phyloP scores from a whole-genome alignment of 2,329 filamentous ascomycete species.

The Aspergillus flavus region DNA sequence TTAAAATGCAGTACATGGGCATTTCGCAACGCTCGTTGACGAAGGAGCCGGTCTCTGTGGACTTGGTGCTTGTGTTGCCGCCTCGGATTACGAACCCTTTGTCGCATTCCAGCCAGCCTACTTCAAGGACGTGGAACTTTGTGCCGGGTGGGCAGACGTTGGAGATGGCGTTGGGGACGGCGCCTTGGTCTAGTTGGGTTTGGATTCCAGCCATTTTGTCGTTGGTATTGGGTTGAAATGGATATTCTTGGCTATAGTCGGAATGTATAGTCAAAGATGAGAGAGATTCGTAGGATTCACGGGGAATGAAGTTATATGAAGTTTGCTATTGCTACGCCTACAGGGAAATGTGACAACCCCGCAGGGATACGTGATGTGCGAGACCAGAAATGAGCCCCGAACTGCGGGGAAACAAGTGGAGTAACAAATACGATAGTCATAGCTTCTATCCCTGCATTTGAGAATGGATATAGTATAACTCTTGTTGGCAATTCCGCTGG shows the following conservation, averaged over 20 bases:
- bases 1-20: slow-evolving; percentile 17
- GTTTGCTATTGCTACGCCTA: too few relatives aligned
- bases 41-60: slow-evolving; percentile 12
- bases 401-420: background rate
- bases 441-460: too few relatives aligned
- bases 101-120: slow-evolving; percentile 18
- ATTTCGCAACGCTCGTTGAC: slow-evolving; percentile 15
- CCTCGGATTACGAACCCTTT: slow-evolving; percentile 14
- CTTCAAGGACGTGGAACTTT: slow-evolving; percentile 15
- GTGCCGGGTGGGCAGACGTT: slow-evolving; percentile 15
- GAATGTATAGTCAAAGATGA: too few relatives aligned
- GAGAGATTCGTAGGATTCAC: too few relatives aligned
- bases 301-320: too few relatives aligned
- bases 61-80: slow-evolving; percentile 15
- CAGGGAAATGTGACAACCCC: too few relatives aligned
- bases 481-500: background rate
- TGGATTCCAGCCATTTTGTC: slow-evolving; percentile 12
- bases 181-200: slow-evolving; percentile 12
- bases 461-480: background rate
- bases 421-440: background rate
- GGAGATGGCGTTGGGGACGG: slow-evolving; percentile 13
- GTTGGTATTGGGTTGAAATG: rapidly evolving
- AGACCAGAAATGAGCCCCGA: background rate
- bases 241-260: background rate
- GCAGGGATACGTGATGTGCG: background rate